A percentile compares a stretch with the other conserved stretches of the same genome.
These are phyloP conservation scores for Ophiostoma fasciatum DNA, from an alignment of 2,329 filamentous ascomycete species.

Conservation along the genomic window DNA sequence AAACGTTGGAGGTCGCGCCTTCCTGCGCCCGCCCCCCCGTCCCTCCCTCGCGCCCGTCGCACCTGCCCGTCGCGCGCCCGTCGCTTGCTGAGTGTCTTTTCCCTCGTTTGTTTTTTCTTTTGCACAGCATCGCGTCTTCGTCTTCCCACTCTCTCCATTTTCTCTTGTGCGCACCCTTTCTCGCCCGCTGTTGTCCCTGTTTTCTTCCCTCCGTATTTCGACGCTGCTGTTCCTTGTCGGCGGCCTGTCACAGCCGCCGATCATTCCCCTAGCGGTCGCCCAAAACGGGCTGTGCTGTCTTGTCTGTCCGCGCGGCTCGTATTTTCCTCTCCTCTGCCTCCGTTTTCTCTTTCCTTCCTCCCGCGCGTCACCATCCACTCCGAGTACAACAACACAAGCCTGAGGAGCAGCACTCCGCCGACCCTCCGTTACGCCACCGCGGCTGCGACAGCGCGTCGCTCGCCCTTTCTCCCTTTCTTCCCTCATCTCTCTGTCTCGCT, in stretches of 20 bases:
- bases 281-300: too few relatives aligned
- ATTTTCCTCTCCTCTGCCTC: too few relatives aligned
- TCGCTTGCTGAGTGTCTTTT: too few relatives aligned
- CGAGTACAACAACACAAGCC: too few relatives aligned
- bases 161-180: not conserved
- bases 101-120: not conserved
- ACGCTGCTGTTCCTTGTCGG: too few relatives aligned
- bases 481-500: not conserved
- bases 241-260: too few relatives aligned
- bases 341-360: conserved; percentile 1
- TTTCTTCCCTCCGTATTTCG: too few relatives aligned
- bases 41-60: not conserved
- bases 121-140: not conserved
- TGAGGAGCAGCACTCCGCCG: too few relatives aligned
- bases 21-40: not conserved
- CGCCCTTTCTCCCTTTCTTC: not conserved
- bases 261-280: too few relatives aligned
- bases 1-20: conserved; percentile 1
- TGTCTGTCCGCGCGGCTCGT: too few relatives aligned
- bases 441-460: too few relatives aligned
- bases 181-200: not conserved
- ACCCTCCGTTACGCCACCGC: too few relatives aligned
- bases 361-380: not conserved
- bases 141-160: not conserved
- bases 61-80: not conserved